Conservation (phyloP, 768 basidiomycete species). For the Fibroporia radiculosa region DNA sequence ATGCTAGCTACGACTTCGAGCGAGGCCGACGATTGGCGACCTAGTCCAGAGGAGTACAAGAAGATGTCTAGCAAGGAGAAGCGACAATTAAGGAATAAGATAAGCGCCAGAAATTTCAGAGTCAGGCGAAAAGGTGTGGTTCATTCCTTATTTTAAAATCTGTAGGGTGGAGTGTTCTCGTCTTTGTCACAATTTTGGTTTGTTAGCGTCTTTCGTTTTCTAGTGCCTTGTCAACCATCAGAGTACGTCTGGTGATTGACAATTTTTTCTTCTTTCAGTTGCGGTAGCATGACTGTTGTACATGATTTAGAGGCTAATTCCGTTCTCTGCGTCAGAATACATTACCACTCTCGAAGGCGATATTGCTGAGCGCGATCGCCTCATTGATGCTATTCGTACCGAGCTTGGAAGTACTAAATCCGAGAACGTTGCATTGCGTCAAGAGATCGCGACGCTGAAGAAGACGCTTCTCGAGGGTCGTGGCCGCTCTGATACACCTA, state of each 20-base stretch:
- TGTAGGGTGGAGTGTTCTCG: background rate
- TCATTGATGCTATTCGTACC: conserved; percentile 80
- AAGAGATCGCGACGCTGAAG: conserved; percentile 71
- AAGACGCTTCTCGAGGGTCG: conserved; percentile 66
- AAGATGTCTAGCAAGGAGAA: conserved; percentile 96
- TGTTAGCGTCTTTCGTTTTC: no score
- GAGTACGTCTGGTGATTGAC: no score
- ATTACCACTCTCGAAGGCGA: conserved; percentile 91
- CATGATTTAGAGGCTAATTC: no score
- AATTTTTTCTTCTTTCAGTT: no score
- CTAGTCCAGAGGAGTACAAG: conserved; percentile 87
- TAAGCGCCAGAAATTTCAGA: conserved; percentile 92
- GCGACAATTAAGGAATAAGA: conserved; percentile 93
- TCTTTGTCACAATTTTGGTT: no score
- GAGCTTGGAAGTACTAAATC: conserved; percentile 74
- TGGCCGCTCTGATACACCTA: conserved; percentile 28
- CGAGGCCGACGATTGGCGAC: conserved; percentile 74
- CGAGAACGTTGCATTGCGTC: conserved; percentile 78
- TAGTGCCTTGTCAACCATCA: no score
- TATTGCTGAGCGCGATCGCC: conserved; percentile 84
- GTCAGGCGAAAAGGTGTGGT: conserved; percentile 79
- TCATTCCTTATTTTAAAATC: background rate
- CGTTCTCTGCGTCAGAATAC: no score
- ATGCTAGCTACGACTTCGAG: conserved; percentile 18
- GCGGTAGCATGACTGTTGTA: no score